phyloP scores from a whole-genome alignment of 2,329 filamentous ascomycete genomes.

The Phoma sp. region DNA sequence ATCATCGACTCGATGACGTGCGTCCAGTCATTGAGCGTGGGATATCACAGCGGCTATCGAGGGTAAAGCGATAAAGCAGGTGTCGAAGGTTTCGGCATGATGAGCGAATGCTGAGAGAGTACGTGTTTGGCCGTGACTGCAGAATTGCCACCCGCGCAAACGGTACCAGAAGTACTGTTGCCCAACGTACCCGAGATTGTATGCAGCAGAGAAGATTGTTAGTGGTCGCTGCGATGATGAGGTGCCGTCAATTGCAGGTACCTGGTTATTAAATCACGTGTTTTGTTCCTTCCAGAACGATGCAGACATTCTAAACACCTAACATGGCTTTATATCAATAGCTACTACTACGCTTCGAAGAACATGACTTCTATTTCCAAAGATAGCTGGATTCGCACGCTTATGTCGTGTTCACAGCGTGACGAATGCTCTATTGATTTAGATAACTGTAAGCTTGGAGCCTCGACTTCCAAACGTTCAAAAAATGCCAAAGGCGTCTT shows the following conservation, averaged over 20 bases:
- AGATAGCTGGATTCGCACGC: too few species aligned
- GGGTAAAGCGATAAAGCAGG: conserved; percentile 24
- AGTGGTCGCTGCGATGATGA: neutral
- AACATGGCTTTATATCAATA: too few species aligned
- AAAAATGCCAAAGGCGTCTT: too few species aligned
- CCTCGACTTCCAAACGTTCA: too few species aligned
- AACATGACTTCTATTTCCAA: too few species aligned
- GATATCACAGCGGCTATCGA: conserved; percentile 43
- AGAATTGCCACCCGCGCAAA: conserved; percentile 9
- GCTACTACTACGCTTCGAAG: too few species aligned
- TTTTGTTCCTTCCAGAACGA: too few species aligned
- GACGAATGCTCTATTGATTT: too few species aligned
- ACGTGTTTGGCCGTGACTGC: conserved; percentile 37
- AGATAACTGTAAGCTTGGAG: too few species aligned
- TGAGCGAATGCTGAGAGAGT: conserved; percentile 36
- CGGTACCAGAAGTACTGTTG: conserved; percentile 9
- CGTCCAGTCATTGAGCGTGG: conserved; percentile 30
- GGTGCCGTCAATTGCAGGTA: neutral
- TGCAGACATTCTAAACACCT: too few species aligned
- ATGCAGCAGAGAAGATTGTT: neutral
- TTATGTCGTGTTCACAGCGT: too few species aligned
- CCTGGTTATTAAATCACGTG: neutral
- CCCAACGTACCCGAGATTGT: conserved; percentile 3
- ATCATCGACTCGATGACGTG: conserved; percentile 35
- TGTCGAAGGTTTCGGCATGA: conserved; percentile 2